These are phyloP conservation scores for Leucoagaricus sp. DNA, from an alignment of 1,284 basidiomycete genomes.

Conservation along the genomic window DNA sequence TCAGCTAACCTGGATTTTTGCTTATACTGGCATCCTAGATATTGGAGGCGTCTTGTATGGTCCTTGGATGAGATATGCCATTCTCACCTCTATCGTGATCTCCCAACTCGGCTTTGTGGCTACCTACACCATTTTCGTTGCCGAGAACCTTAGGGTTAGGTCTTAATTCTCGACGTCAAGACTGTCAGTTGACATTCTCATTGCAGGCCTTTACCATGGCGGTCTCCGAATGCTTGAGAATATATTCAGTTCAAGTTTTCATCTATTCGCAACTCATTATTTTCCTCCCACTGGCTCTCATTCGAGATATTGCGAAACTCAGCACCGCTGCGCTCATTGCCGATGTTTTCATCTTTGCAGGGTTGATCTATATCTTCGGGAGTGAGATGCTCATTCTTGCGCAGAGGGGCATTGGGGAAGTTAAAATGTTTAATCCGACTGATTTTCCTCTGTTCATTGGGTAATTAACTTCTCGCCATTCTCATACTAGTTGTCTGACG, in stretches of 20 bases:
- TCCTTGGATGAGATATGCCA: conserved; percentile 88
- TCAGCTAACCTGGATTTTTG: conserved; percentile 12
- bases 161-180: not conserved
- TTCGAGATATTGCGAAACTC: conserved; percentile 90
- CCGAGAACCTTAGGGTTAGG: conserved; percentile 79
- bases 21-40: conserved; percentile 47
- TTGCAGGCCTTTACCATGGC: conserved; percentile 79
- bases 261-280: conserved; percentile 85
- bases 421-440: conserved; percentile 86
- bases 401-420: conserved; percentile 74
- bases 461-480: conserved; percentile 41
- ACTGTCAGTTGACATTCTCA: not conserved
- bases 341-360: conserved; percentile 93
- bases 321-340: conserved; percentile 92
- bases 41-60: conserved; percentile 95
- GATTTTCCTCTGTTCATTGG: conserved; percentile 94
- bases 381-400: conserved; percentile 76
- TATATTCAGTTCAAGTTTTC: conserved; percentile 76
- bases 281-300: conserved; percentile 85
- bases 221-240: conserved; percentile 76
- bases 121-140: conserved; percentile 96
- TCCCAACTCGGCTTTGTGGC: conserved; percentile 91
- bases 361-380: conserved; percentile 84
- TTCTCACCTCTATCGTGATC: conserved; percentile 85
- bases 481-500: not conserved